Base-by-base conservation (phyloP, 306 rosid genomes). In the Medicago truncatula region DNA sequence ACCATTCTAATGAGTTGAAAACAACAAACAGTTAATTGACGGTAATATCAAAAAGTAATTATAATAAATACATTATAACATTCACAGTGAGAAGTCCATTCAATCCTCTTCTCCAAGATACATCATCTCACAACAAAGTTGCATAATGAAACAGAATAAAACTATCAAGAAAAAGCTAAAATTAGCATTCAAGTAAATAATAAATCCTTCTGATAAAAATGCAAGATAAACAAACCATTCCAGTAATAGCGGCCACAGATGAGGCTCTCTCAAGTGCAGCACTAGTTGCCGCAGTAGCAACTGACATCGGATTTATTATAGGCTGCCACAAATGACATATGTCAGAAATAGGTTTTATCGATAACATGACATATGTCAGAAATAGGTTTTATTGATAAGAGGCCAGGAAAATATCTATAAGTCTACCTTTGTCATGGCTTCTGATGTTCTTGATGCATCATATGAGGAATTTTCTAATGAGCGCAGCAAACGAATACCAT, bases 401-500 rank as follows among this genome's bases (percentile, higher is more conserved):
- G 50, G 5, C 47, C 8, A 65, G 11, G 21, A 54, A 31, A 81
- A 53, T 13, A 79, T 67, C 54, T 71, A 58, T 8, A 60, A 79
- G 25, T n/a, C 70, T 75, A 94, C 98, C 97, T 94, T 94, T 17
- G 95, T 58, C 87, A 83, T 85, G 76, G 90, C 91, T 84, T 92
- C 98, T 40, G 96, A 79, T 1, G 90, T 68, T 87, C 97, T 94
- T 47, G 97, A 81, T 62, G 89, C 83, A 70, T 94, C 98, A 73
- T 79, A 94, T 31, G 89, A 74, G 58, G 87, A 88, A 84, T 86
- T 94, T 59, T 94, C 98, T 78, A 86, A 83, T 20, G 93, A 81
- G 2, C 87, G 87, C 69, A 80, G 69, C 71, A 80, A 74, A 46
- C 96, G 82, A 44, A 85, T 49, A 17, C 98, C 98, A 62, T 94